Evolutionary conservation across 2,329 filamentous ascomycete genomes (phyloP), one percentile per base, ranked within the genome.

Genomic region (Alternaria atra): DNA sequence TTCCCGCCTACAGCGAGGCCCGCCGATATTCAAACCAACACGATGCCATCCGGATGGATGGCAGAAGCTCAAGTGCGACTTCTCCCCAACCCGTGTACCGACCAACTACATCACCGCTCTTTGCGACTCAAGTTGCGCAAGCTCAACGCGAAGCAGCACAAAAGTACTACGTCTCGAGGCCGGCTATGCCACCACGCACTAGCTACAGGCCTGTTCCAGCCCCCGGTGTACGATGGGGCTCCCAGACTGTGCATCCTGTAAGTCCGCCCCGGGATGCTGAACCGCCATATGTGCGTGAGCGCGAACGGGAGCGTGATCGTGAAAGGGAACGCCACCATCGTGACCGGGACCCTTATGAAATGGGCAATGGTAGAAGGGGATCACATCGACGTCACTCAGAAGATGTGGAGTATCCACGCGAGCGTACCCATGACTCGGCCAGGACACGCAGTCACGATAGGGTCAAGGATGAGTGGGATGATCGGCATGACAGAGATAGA

Each of bases 101-200:
- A 6, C 83, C 83, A 3, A 82, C 79, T 2, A 80, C 79, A 43
- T 73, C 77, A 1, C 83, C 82, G 4, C 67, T 83, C 3, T 84
- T 84, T 60, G 83, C 83, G 4, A 81, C 81, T 0, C 80, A 81
- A 15, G 77, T 83, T 5, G 80, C 81, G 6, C 76, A 79, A 27
- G 55, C 79, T 34, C 73, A 80, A 35, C 57, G 55, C 13, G 57
- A 60, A 44, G 57, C 72, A 29, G 57, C 72, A 30, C 68, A 72
- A 1, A 73, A 71, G 27, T 73, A 77, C 61, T 73, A 77, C 50
- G 73, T 75, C 7, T 61, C 68, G 5, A 58, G 75, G 17, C 75
- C 76, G 2, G 47, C 62, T 2, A 69, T 77, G 69, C 64, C 73
- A 0, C 53, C 68, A 13, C 58, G 74, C 8, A 55, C 68, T 1